These are phyloP conservation scores for Rhodotorula graminis DNA, from an alignment of 768 basidiomycete genomes.

Conservation along the genomic window DNA sequence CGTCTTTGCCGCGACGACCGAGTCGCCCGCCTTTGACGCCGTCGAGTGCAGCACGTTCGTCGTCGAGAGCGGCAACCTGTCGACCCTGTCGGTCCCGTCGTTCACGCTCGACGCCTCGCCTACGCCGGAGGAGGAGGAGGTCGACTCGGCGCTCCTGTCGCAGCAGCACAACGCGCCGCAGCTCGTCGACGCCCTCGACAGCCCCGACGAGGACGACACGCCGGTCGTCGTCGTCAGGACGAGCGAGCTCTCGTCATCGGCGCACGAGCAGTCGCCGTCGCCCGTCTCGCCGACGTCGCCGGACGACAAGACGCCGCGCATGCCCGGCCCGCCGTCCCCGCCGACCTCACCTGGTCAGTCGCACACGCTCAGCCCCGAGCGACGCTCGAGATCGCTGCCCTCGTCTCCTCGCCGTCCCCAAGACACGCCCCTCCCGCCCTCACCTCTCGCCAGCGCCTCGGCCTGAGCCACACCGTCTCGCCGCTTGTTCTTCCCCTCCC, in stretches of 20 bases:
- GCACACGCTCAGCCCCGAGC: not conserved
- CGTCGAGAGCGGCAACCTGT: not conserved
- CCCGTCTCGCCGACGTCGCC: not conserved
- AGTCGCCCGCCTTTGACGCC: not conserved
- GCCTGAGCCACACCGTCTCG: no score
- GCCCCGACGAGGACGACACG: fast-evolving
- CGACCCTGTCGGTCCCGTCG: not conserved
- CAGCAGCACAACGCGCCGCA: not conserved
- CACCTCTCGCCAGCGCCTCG: not conserved
- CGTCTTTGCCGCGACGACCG: not conserved
- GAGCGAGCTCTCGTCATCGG: not conserved
- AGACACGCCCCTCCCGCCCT: not conserved
- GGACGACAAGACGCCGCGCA: not conserved
- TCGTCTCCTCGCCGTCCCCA: not conserved
- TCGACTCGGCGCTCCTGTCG: not conserved
- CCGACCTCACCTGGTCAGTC: not conserved
- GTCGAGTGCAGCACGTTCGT: not conserved
- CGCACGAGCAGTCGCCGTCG: not conserved
- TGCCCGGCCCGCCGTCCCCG: not conserved
- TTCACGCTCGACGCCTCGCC: not conserved
- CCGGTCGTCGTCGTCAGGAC: not conserved
- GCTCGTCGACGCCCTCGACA: not conserved
- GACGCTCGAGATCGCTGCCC: not conserved
- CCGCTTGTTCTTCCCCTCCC: no score
- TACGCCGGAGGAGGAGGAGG: not conserved